Base-by-base conservation (phyloP, 208 protist genomes). In the Trypanosoma avium region DNA sequence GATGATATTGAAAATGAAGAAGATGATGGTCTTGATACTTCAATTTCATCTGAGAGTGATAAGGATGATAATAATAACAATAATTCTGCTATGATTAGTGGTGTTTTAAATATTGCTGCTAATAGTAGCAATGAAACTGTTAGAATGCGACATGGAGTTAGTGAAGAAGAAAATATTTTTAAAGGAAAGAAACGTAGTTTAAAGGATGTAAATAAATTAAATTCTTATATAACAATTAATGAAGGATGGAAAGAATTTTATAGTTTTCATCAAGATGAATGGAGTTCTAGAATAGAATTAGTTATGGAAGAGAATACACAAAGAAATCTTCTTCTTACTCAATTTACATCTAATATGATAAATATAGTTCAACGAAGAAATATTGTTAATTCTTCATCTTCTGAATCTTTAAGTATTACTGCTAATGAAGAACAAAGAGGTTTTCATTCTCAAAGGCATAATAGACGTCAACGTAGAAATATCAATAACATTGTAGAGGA, bases 41-140 rank as follows among this genome's bases (percentile, higher is more conserved):
- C 58, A 26, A 26, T 65, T 15, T 72, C 66, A 22, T 65, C 56
- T 30, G 66, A 72, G 38, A 65, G 66, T 45, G 50, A 59, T 47
- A 22, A 59, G 32, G 40, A 27, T 15, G 32, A 24, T n/a, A 5
- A 33, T 35, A 29, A 22, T 24, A 29, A 24, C 24, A 9, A 42
- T 33, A 35, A 24, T 35, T 12, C 30, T 32, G 15, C 9, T 32
- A 27, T 24, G 5, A 27, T 24, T 27, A 42, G 36, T 42, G 36
- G 36, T 8, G 36, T n/a, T 36, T 36, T 55, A 27, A 8, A 4
- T 19, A 12, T n/a, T 4, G 13, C 10, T 2, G 15, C 6, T 5
- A 12, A 10, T 35, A 27, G 49, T n/a, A 5, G 36, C 17, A 42
- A 42, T 42, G 17, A 15, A 42, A n/a, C n/a, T n/a, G n/a, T n/a